Percentiles rank a stretch among this genome's conserved stretches.
Evolutionary conservation across 2,329 filamentous ascomycete species (phyloP).

Genomic region (Colletotrichum sansevieriae): DNA sequence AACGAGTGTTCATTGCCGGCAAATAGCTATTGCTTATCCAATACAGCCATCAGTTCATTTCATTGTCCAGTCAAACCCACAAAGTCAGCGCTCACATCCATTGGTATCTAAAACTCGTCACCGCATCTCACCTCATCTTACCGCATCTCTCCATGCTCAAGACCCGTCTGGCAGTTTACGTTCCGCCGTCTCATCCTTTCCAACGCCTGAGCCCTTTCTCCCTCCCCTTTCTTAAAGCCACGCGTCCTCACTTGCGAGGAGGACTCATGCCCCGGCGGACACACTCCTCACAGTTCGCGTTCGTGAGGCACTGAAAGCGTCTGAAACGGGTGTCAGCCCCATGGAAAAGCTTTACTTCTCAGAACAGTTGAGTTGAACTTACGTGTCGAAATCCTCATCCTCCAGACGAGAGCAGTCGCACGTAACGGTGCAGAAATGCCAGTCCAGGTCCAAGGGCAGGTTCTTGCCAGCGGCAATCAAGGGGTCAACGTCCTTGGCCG

Average conservation of each 20-base stretch:
- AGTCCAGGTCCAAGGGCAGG: slow-evolving; percentile 21
- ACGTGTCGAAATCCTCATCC: slow-evolving; percentile 40
- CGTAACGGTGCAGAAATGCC: slow-evolving; percentile 29
- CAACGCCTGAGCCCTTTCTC: background rate
- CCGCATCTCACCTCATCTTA: too few species aligned
- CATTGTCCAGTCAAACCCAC: too few species aligned
- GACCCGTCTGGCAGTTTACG: too few species aligned
- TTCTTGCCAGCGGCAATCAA: slow-evolving; percentile 34
- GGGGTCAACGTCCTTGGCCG: slow-evolving; percentile 16
- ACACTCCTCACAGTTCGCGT: slow-evolving; percentile 48
- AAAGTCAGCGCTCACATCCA: too few species aligned
- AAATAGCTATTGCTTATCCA: too few species aligned
- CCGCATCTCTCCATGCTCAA: too few species aligned
- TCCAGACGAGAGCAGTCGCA: slow-evolving; percentile 48
- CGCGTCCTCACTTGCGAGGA: background rate
- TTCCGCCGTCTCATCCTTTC: too few species aligned
- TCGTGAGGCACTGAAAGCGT: slow-evolving; percentile 53
- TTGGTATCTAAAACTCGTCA: too few species aligned
- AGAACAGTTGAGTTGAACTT: background rate
- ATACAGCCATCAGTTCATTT: too few species aligned
- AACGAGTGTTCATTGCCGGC: background rate
- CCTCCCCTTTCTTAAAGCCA: background rate
- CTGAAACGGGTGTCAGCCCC: slow-evolving; percentile 41
- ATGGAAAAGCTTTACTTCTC: background rate
- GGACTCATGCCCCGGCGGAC: slow-evolving; percentile 21